Percentiles rank a stretch among this genome's conserved stretches.
Conservation (phyloP, 495 filamentous ascomycete species). For the Annulohypoxylon stygium region DNA sequence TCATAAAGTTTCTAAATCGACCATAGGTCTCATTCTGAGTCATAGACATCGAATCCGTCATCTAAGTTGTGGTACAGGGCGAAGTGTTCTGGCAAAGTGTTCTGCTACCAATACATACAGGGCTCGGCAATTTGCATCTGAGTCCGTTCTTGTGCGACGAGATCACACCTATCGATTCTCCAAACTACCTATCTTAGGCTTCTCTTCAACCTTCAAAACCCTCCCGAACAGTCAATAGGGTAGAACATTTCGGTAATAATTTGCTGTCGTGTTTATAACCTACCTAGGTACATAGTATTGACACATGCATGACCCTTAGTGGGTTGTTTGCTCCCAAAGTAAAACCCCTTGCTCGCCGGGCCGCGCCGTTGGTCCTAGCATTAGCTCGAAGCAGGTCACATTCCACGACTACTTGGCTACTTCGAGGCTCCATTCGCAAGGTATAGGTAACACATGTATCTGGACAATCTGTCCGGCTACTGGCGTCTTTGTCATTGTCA, state of each 20-base stretch:
- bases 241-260: conserved; percentile 32
- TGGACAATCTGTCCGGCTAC: conserved; percentile 23
- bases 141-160: conserved; percentile 22
- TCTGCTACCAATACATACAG: not conserved
- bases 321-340: conserved; percentile 41
- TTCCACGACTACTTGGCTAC: conserved; percentile 5
- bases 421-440: conserved; percentile 28
- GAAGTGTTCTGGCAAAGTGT: not conserved
- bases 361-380: conserved; percentile 33
- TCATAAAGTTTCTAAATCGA: not conserved
- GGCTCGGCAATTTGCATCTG: conserved; percentile 29
- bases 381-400: conserved; percentile 19
- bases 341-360: conserved; percentile 29
- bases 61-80: not conserved
- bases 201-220: not conserved
- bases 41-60: not conserved
- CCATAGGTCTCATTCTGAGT: not conserved
- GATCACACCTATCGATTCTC: conserved; percentile 26
- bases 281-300: conserved; percentile 6
- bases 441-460: conserved; percentile 33
- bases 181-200: conserved; percentile 15
- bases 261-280: conserved; percentile 21
- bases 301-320: not conserved
- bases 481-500: conserved; percentile 25
- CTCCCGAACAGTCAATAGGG: conserved; percentile 1